phyloP scores from a whole-genome alignment of 495 filamentous ascomycete genomes.

The Xylaria telfairii region DNA sequence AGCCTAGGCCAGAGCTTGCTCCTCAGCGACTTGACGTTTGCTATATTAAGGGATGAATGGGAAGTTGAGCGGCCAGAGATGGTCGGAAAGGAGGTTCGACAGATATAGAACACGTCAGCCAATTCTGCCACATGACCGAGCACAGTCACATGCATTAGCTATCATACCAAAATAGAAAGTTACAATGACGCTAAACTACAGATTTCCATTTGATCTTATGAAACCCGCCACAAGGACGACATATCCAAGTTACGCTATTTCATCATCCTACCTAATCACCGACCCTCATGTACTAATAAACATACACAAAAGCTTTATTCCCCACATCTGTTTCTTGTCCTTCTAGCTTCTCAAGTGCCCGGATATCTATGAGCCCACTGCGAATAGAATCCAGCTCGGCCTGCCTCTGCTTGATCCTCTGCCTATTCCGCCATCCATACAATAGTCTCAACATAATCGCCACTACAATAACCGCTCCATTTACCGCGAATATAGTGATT shows the following conservation, averaged over 20 bases:
- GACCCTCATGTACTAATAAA: not conserved
- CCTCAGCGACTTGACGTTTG: slow-evolving; percentile 84
- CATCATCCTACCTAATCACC: not conserved
- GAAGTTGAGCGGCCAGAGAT: slow-evolving; percentile 90
- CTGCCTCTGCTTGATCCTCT: slow-evolving; percentile 38
- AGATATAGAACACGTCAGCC: slow-evolving; percentile 62
- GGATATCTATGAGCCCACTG: not conserved
- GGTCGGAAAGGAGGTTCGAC: slow-evolving; percentile 82
- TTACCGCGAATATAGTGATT: slow-evolving; percentile 59
- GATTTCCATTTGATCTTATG: not conserved
- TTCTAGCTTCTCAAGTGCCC: not conserved
- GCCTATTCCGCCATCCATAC: slow-evolving; percentile 54
- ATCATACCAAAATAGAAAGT: slow-evolving; percentile 1
- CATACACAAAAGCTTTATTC: slow-evolving; percentile 18
- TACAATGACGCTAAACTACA: not conserved
- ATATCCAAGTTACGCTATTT: not conserved
- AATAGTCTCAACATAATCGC: slow-evolving; percentile 49
- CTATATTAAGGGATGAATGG: slow-evolving; percentile 90
- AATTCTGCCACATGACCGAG: not conserved
- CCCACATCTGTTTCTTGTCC: slow-evolving; percentile 10
- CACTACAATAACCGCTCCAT: slow-evolving; percentile 50
- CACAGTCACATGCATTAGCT: not conserved
- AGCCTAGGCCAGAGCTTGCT: slow-evolving; percentile 81
- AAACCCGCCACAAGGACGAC: not conserved
- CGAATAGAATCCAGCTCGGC: slow-evolving; percentile 9